phyloP scores from a whole-genome alignment of 1,139 yeast genomes.

The Kodamaea sp. region DNA sequence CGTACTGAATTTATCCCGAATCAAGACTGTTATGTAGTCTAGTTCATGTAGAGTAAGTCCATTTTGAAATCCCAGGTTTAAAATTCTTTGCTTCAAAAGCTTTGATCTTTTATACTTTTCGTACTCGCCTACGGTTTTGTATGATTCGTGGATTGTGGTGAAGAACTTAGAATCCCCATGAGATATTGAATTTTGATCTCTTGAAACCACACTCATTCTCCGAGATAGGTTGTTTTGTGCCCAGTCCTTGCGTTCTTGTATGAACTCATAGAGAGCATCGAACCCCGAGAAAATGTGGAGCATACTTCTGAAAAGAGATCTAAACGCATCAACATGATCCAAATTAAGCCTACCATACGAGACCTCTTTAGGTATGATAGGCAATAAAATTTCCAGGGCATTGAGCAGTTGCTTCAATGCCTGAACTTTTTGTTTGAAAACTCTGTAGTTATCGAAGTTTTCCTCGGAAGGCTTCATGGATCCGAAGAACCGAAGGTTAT shows the following conservation, averaged over 20 bases:
- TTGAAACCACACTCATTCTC: conserved; percentile 14
- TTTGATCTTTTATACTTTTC: conserved; percentile 26
- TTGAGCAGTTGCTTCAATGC: conserved; percentile 21
- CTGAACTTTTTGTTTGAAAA: conserved; percentile 22
- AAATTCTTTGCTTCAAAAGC: conserved; percentile 23
- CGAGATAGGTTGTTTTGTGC: conserved; percentile 16
- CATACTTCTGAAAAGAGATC: conserved; percentile 26
- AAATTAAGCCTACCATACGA: conserved; percentile 33
- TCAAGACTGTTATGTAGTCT: conserved; percentile 26
- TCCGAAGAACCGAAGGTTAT: conserved; percentile 26
- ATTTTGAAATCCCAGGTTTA: conserved; percentile 16
- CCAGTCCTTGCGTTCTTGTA: conserved; percentile 29
- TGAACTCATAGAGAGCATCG: conserved; percentile 33
- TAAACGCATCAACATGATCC: conserved; percentile 29
- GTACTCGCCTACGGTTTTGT: conserved; percentile 33
- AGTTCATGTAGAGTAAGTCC: conserved; percentile 23
- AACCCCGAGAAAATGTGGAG: conserved; percentile 28
- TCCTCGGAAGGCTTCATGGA: conserved; percentile 33
- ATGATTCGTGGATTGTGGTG: conserved; percentile 31
- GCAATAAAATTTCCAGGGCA: conserved; percentile 24
- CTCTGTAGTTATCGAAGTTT: conserved; percentile 24
- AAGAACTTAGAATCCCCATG: conserved; percentile 23
- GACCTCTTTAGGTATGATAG: conserved; percentile 24
- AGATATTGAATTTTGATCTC: not conserved
- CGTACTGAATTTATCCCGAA: conserved; percentile 21